Conservation (phyloP, 495 filamentous ascomycete species). For the Coniosporium apollinis region DNA sequence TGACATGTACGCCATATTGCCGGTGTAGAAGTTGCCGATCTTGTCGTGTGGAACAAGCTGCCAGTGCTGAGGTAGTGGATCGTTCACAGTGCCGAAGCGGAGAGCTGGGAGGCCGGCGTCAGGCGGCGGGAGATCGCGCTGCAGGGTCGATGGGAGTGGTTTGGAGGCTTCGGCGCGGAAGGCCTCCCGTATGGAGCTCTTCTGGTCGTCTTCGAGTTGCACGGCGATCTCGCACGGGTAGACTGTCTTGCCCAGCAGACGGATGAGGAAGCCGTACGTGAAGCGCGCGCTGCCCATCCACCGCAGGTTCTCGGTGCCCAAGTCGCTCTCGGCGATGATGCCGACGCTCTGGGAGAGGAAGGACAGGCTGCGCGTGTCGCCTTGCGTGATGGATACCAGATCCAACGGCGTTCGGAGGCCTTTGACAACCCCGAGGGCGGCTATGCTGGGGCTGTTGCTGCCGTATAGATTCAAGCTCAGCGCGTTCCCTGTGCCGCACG, state of each 20-base stretch:
- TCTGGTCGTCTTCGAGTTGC: conserved; percentile 63
- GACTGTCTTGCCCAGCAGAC: conserved; percentile 50
- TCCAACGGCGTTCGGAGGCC: conserved; percentile 68
- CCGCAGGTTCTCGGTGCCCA: conserved; percentile 75
- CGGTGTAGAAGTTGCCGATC: conserved; percentile 84
- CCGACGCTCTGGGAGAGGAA: conserved; percentile 87
- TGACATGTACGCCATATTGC: conserved; percentile 90
- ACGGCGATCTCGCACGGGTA: conserved; percentile 85
- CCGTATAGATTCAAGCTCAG: conserved; percentile 84
- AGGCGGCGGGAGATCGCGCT: not conserved
- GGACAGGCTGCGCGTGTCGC: conserved; percentile 50
- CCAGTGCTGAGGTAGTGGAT: conserved; percentile 62
- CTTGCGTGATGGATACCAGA: conserved; percentile 74
- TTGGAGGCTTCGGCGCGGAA: conserved; percentile 38
- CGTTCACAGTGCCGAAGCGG: conserved; percentile 60
- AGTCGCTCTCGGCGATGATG: conserved; percentile 74
- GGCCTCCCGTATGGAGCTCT: conserved; percentile 54
- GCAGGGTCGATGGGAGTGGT: not conserved
- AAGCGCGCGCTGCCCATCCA: conserved; percentile 86
- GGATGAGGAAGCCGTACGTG: conserved; percentile 60
- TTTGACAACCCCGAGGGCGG: conserved; percentile 71
- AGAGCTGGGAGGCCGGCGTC: conserved; percentile 49
- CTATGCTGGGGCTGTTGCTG: conserved; percentile 55
- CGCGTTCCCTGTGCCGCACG: conserved; percentile 86
- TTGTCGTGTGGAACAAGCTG: conserved; percentile 50